phyloP scores from a whole-genome alignment of 441 rosid species.

The Hura crepitans region DNA sequence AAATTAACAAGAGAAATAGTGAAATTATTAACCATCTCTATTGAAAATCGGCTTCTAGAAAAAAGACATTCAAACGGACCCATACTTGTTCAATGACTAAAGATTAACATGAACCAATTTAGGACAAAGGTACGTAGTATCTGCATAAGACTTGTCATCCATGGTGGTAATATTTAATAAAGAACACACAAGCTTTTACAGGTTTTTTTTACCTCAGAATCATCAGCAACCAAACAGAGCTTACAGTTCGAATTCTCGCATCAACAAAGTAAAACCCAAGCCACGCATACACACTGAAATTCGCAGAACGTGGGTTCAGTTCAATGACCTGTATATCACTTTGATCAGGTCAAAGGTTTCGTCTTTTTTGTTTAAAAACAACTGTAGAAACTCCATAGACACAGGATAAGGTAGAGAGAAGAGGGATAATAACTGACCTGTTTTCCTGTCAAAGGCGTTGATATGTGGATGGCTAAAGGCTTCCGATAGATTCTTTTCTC shows the following conservation, averaged over 20 bases:
- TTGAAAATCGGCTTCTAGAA: neutral
- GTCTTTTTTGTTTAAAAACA: neutral
- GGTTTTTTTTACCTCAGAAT: neutral
- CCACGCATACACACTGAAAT: neutral
- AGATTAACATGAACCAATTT: neutral
- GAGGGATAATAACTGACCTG: constrained; percentile 8
- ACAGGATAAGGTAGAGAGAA: neutral
- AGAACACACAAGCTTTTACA: no score
- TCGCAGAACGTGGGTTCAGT: neutral
- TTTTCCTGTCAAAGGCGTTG: neutral
- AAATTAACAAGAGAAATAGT: neutral
- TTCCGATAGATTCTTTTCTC: neutral
- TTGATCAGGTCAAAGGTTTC: neutral
- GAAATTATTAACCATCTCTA: neutral
- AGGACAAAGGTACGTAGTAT: neutral
- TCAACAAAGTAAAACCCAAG: neutral
- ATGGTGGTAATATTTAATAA: neutral
- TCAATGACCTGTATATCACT: neutral
- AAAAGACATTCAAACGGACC: neutral
- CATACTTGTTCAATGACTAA: neutral
- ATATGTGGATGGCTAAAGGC: neutral
- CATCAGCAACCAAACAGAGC: constrained; percentile 6
- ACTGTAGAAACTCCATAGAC: neutral
- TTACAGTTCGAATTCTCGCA: neutral
- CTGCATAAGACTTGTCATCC: neutral